These are phyloP conservation scores for Venturia carpophila DNA, from an alignment of 2,329 filamentous ascomycete genomes.

Conservation along the genomic window DNA sequence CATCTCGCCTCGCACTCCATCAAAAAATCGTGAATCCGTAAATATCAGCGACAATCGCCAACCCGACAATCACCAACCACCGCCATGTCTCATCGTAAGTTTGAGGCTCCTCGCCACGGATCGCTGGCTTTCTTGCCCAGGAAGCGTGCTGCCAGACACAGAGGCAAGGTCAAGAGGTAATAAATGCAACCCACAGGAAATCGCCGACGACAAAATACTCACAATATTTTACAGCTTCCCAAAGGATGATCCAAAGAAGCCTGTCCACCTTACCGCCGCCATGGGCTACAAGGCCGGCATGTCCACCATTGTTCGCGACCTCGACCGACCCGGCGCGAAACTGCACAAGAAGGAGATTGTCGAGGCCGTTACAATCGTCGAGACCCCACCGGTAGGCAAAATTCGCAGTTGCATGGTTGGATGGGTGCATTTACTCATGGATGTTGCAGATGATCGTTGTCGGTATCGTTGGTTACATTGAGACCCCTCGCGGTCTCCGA, in stretches of 20 bases:
- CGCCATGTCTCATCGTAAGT: conserved; percentile 55
- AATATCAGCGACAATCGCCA: not conserved
- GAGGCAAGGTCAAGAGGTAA: conserved; percentile 97
- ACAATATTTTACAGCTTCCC: conserved; percentile 62
- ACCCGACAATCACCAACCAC: conserved; percentile 27
- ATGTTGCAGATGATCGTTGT: conserved; percentile 87
- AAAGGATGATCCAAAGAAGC: conserved; percentile 99
- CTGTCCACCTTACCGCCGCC: conserved; percentile 93
- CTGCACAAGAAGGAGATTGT: conserved; percentile 71
- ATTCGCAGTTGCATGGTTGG: conserved; percentile 1
- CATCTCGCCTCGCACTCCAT: no score
- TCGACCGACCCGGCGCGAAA: conserved; percentile 98
- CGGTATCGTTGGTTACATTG: conserved; percentile 99
- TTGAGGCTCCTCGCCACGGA: conserved; percentile 89
- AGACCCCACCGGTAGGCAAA: conserved; percentile 47
- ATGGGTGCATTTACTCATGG: conserved; percentile 60
- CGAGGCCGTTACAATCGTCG: conserved; percentile 36
- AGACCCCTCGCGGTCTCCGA: conserved; percentile 98
- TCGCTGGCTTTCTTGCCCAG: conserved; percentile 51
- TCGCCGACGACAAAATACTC: conserved; percentile 12
- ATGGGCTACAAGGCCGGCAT: conserved; percentile 99
- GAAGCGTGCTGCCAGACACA: conserved; percentile 89
- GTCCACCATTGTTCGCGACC: conserved; percentile 98
- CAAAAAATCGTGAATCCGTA: no score
- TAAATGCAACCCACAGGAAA: conserved; percentile 36